These are phyloP conservation scores for Phalaenopsis aphrodite DNA, from an alignment of 106 monocot genomes.

Conservation along the genomic window DNA sequence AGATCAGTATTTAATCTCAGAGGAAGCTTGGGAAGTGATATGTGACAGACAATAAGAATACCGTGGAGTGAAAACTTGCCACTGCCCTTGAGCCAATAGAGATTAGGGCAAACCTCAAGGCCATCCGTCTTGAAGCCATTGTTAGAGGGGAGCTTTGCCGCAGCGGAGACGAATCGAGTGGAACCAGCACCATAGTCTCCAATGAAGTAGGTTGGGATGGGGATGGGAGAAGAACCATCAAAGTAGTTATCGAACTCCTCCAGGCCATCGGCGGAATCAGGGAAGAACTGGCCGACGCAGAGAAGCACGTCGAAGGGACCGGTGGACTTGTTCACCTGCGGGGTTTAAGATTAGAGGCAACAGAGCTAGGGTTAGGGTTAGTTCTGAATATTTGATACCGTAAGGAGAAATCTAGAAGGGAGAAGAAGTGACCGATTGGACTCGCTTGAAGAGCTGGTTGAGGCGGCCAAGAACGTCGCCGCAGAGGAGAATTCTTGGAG, in stretches of 20 bases:
- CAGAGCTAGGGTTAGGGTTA: neutral
- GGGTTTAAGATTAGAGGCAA: neutral
- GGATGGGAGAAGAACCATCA: slow-evolving; percentile 42
- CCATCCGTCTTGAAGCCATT: slow-evolving; percentile 66
- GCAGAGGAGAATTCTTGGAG: slow-evolving; percentile 74
- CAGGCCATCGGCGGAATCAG: slow-evolving; percentile 28
- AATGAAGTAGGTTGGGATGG: slow-evolving; percentile 91
- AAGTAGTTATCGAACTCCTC: slow-evolving; percentile 56
- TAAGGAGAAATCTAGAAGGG: neutral
- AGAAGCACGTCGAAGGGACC: slow-evolving; percentile 91
- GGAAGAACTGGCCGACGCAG: slow-evolving; percentile 95
- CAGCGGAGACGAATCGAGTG: slow-evolving; percentile 22
- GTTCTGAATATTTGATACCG: neutral
- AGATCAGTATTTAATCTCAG: neutral
- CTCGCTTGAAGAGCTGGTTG: slow-evolving; percentile 85
- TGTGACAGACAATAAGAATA: slow-evolving; percentile 1
- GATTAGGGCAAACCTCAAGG: slow-evolving; percentile 60
- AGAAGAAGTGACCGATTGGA: slow-evolving; percentile 38
- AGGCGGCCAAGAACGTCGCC: slow-evolving; percentile 75
- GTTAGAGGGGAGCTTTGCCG: slow-evolving; percentile 15
- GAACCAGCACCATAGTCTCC: slow-evolving; percentile 69
- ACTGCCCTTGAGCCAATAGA: slow-evolving; percentile 88
- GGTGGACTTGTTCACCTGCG: slow-evolving; percentile 76
- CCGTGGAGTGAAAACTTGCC: slow-evolving; percentile 71
- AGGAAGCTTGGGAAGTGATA: neutral